Percentiles rank a stretch among this genome's conserved stretches.
Conservation (phyloP, 177 flowering plant species). For the Vitis hybrid region DNA sequence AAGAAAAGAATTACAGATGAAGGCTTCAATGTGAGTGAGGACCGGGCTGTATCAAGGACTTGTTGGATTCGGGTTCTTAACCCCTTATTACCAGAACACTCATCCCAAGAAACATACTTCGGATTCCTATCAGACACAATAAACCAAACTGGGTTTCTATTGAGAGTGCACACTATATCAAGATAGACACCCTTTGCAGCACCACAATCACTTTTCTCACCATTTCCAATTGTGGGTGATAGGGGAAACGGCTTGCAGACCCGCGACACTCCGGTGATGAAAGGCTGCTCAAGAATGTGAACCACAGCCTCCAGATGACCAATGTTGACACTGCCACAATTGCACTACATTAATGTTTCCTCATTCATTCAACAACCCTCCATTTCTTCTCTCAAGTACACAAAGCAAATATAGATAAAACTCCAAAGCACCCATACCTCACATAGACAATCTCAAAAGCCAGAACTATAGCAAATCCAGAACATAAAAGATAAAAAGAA, state of each 20-base stretch:
- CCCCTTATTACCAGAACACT: slow-evolving; percentile 43
- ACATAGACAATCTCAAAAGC: no score
- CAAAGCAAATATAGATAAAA: no score
- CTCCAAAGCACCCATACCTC: no score
- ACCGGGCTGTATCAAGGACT: slow-evolving; percentile 51
- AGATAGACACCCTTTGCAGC: slow-evolving; percentile 46
- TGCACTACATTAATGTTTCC: background rate
- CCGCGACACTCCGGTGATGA: slow-evolving; percentile 68
- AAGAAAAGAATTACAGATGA: slow-evolving; percentile 71
- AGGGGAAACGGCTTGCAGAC: slow-evolving; percentile 75
- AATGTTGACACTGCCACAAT: slow-evolving; percentile 32
- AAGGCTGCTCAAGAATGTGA: slow-evolving; percentile 63
- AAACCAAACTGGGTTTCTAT: slow-evolving; percentile 56
- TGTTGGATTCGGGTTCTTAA: slow-evolving; percentile 46
- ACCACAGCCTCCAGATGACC: slow-evolving; percentile 45
- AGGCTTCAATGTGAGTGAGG: slow-evolving; percentile 49
- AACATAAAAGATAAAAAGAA: no score
- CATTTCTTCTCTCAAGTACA: background rate
- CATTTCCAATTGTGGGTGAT: slow-evolving; percentile 11
- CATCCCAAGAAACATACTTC: slow-evolving; percentile 58
- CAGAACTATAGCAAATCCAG: no score
- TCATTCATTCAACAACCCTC: background rate
- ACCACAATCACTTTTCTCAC: slow-evolving; percentile 11
- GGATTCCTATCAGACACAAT: slow-evolving; percentile 78
- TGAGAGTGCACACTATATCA: slow-evolving; percentile 71